phyloP scores from a whole-genome alignment of 1,139 yeast genomes.

The Lodderomyces pseudojiufengensis region DNA sequence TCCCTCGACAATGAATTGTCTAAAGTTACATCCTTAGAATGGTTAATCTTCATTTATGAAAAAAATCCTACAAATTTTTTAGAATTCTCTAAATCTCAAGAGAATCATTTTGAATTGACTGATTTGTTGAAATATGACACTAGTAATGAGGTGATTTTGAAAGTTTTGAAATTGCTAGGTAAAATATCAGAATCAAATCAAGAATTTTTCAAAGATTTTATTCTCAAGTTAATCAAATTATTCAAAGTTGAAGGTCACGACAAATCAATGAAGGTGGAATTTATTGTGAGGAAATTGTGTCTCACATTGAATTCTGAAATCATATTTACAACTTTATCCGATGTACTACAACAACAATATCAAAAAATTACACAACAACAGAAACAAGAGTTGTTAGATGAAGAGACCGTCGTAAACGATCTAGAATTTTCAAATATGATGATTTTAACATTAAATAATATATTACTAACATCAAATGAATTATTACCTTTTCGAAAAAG shows the following conservation, averaged over 20 bases:
- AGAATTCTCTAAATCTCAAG: conserved; percentile 33
- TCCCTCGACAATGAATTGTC: conserved; percentile 60
- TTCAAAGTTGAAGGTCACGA: conserved; percentile 49
- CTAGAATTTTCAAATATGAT: conserved; percentile 73
- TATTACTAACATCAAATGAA: conserved; percentile 85
- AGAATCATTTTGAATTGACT: conserved; percentile 60
- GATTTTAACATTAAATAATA: conserved; percentile 84
- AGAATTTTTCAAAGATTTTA: conserved; percentile 71
- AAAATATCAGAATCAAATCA: conserved; percentile 81
- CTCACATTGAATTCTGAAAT: conserved; percentile 77
- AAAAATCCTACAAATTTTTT: conserved; percentile 63
- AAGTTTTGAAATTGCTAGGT: conserved; percentile 72
- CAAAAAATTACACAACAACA: not conserved
- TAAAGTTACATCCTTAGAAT: conserved; percentile 80
- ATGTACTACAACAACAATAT: conserved; percentile 42
- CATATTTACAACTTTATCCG: conserved; percentile 77
- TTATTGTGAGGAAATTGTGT: conserved; percentile 81
- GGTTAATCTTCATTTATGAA: conserved; percentile 82
- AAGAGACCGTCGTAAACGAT: conserved; percentile 26
- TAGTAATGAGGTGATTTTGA: conserved; percentile 77
- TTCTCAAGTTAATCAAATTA: conserved; percentile 64
- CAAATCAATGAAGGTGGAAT: conserved; percentile 61
- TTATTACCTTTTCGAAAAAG: conserved; percentile 65
- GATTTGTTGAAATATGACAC: conserved; percentile 83
- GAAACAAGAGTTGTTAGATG: not conserved